Evolutionary conservation across 352 stramenopile species (phyloP), one percentile per base, ranked within the genome.

Genomic region (Pythium dissotocum): DNA sequence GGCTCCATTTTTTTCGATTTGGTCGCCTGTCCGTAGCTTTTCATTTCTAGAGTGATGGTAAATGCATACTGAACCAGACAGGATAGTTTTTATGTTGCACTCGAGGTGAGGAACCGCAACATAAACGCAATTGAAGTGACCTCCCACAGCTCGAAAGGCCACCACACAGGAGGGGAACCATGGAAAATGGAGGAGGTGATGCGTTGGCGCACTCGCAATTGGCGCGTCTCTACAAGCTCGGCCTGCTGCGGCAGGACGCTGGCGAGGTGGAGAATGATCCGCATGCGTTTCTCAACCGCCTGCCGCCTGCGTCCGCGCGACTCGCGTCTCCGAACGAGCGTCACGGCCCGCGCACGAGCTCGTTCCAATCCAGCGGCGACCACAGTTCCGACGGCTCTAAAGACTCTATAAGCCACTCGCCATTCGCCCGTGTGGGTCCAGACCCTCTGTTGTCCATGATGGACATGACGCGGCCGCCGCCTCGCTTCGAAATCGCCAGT

Each of bases 141-240:
- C 14, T 56, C 6, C 10, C 21, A 55, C 24, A 28, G 13, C 6
- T 32, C 48, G 7, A 49, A 49, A 6, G 9, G 24, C 24, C 24
- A 33, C 24, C 40, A 9, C 21, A 24, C 21, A 24, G 21, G 21
- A 57, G 30, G 35, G 18, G 18, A 49, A 24, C 35, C 10, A 73
- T 66, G 61, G 67, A 74, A 56, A 30, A 68, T 24, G 53, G 62
- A 16, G 70, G 71, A n/a, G 75, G 59, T 32, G 73, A 84, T 51
- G 67, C 62, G 26, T 58, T 87, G 36, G 82, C 75, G 61, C 64
- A 38, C 21, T 77, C 78, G 48, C 82, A 90, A 62, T 70, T 90
- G 0, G 76, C 84, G 70, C 73, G 71, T 42, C 71, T 90, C 35
- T 81, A 83, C 35, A 65, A 59, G 54, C 56, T 90, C 46, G 82